phyloP scores from a whole-genome alignment of 139 green algal species.

The Asterochloris sp. region DNA sequence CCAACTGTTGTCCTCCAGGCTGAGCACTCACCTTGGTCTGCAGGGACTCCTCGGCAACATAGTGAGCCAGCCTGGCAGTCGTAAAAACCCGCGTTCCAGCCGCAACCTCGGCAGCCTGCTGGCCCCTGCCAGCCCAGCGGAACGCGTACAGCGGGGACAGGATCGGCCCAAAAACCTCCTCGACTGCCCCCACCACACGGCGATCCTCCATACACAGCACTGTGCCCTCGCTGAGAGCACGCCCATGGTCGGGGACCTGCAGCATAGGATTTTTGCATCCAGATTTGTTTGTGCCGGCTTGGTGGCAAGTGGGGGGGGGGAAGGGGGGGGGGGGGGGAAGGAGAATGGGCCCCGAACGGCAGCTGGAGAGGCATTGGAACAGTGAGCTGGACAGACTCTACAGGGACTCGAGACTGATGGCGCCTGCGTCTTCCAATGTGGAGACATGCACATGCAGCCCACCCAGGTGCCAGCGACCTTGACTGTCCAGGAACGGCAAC shows the following conservation, averaged over 20 bases:
- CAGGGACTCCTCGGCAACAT: slow-evolving; percentile 27
- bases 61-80: slow-evolving; percentile 27
- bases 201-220: slow-evolving; percentile 36
- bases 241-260: slow-evolving; percentile 22
- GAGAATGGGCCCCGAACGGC: too few species aligned
- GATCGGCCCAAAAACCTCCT: slow-evolving; percentile 54
- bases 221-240: slow-evolving; percentile 36
- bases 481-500: too few species aligned
- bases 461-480: too few species aligned
- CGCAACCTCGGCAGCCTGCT: slow-evolving; percentile 15
- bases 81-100: slow-evolving; percentile 15
- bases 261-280: not conserved
- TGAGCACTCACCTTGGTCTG: not conserved
- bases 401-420: too few species aligned
- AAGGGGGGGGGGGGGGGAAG: too few species aligned
- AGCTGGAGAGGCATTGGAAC: too few species aligned
- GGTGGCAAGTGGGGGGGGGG: too few species aligned
- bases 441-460: too few species aligned
- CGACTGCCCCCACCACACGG: slow-evolving; percentile 32
- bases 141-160: slow-evolving; percentile 42
- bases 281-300: not conserved
- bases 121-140: slow-evolving; percentile 29
- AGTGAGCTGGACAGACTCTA: too few species aligned
- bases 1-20: not conserved
- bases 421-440: too few species aligned